Base-by-base conservation (phyloP, 1,284 basidiomycete species). In the Moesziomyces aphidis region DNA sequence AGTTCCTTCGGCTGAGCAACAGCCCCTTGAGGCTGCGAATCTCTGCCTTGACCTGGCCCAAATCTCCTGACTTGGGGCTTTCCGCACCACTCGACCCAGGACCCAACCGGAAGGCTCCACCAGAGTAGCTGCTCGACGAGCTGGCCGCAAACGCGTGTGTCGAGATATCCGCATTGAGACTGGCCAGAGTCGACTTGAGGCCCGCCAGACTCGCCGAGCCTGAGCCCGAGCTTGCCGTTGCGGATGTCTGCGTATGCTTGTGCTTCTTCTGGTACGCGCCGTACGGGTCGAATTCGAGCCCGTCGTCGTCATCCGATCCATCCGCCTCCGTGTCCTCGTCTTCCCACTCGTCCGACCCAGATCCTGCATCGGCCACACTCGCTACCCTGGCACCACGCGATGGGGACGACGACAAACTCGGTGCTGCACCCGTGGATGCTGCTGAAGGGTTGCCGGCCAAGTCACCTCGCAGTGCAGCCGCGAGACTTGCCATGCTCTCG, bases 1-100 rank as follows among this genome's bases (percentile, higher is more conserved):
- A 80, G 46, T 80, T 80, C 47, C 78, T 65, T 15, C 71, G 55
- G 46, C 79, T 81, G 24, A 83, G 56, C 61, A 83, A 28, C n/a
- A 83, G 45, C 1, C 81, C 81, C 43, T 83, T 83, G 49, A 83
- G 51, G 36, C 75, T 81, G 21, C 81, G 61, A 34, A 83, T 82
- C 50, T 83, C 81, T 6, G 81, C 81, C 57, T 78, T 79, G 56
- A 83, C 73, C 73, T 82, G 81, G 17, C 66, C 77, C n/a, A 78
- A 49, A 48, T 78, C 78, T 4, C 64, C 77, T 0, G 55, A 59
- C 36, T 63, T 65, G 7, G 70, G 59, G 24, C 58, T 66, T 26
- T 65, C 61, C 2, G 61, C 36, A 6, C 73, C 68, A 19, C 36
- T 54, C 1, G 60, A 42, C 15, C 56, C 59, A 0, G 64, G 46